Evolutionary conservation across 768 basidiomycete genomes (phyloP), one percentile per base, ranked within the genome.

Genomic region (Pleurotus sapidus): DNA sequence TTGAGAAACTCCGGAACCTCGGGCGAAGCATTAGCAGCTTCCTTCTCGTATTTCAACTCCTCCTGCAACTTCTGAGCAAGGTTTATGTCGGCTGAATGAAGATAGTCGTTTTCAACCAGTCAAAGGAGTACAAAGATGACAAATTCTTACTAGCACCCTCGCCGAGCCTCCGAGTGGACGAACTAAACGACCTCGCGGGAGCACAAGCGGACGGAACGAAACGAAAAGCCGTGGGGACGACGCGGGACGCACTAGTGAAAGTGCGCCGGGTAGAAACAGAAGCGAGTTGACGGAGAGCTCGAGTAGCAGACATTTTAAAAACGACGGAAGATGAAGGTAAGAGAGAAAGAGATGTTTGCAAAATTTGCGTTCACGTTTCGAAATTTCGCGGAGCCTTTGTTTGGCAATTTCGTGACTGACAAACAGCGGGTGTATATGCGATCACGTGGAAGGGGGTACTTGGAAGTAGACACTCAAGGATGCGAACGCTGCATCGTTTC

Each of bases 31-130:
- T 72, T 67, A 8, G 75, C 72, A 23, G 78, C 74, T 64, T 94
- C 88, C 59, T 83, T 76, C 76, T 99, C 95, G 68, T 89, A 97
- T 65, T 87, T 78, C 64, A 97, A 79, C 76, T 98, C 96, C 68
- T 90, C 86, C 49, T 79, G 70, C 49, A 96, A 77, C 64, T 89
- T 92, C 67, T 88, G 80, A 8, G 85, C 77, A 43, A 98, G 83
- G 18, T 83, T 70, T 30, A 90, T 75, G 68, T 95, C 92, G 58
- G 86, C 92, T 91, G 63, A 39, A 3, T 34, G 11, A 1, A 34
- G 9, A 11, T 11, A 34, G 4, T 34, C 30, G 11, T 8, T 34
- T 34, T 34, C 30, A 9, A 8, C 30, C 30, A 34, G 30, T 34
- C 30, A 11, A 11, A 9, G 30, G 30, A 34, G 9, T 34, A 11